Evolutionary conservation across 495 filamentous ascomycete genomes (phyloP), one percentile per base, ranked within the genome.

Genomic region (Astrocystis sublimbata): DNA sequence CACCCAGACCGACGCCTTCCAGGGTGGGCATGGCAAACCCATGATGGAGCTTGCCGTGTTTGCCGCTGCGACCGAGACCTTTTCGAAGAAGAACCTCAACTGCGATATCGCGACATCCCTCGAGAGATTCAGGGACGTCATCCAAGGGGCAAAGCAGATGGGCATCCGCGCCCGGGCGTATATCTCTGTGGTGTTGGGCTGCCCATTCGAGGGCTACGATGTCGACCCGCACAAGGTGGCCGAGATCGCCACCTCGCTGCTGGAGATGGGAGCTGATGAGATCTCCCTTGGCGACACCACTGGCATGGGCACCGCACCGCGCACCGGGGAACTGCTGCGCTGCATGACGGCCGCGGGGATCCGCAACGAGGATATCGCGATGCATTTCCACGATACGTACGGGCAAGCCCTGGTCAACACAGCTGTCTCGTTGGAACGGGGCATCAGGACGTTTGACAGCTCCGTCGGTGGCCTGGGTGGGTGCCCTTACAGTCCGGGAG

Each of bases 351-450:
- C 86, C 4, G 90, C 92, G 4, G 91, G 92, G 0, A 87, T 98
- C 47, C 80, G 86, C 43, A 88, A 83, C 36, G 87, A 89, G 65
- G 92, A 96, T 67, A 66, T 98, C 2, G 93, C 93, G 2, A 86
- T 96, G 73, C 94, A 98, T 69, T 97, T 97, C 71, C 94, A 98
- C 65, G 92, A 98, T 68, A 99, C 96, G 4, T 99, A 96, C 74
- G 96, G 93, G 9, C 90, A 94, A 77, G 96, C 96, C 7, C 78
- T 98, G 56, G 90, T 96, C 30, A 97, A 98, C 70, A 89, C 89
- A 0, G 83, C 92, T 4, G 89, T 97, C 3, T 88, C 89, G 21
- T 77, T 98, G 8, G 93, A 97, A 74, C 88, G 91, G 58, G 94
- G 94, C 0, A 88, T 99, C 57, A 75, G 94, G 42, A 89, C 87